Conservation (phyloP, 2,329 filamentous ascomycete genomes). For the Mollisia scopiformis region DNA sequence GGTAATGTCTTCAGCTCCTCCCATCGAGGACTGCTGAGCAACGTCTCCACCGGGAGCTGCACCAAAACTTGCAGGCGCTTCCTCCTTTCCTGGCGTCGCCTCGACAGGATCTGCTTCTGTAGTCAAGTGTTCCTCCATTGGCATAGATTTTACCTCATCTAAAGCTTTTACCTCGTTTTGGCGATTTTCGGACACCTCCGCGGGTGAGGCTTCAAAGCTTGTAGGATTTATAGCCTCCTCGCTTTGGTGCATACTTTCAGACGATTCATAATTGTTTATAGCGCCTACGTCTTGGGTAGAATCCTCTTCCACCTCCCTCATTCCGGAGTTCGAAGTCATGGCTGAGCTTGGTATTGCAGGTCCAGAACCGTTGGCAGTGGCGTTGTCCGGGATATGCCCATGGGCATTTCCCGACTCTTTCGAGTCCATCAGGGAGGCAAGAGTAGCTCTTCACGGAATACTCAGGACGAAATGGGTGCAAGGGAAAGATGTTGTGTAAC, state of each 20-base stretch:
- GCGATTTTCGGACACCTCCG: too few relatives aligned
- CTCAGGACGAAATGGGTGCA: neutral
- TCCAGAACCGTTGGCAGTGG: neutral
- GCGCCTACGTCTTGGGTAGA: neutral
- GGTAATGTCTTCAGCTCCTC: neutral
- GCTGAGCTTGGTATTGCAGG: neutral
- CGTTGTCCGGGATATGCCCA: neutral
- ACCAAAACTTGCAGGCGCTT: neutral
- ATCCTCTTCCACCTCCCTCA: neutral
- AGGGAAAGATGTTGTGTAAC: neutral
- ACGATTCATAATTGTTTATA: too few relatives aligned
- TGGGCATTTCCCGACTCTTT: neutral
- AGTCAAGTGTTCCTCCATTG: too few relatives aligned
- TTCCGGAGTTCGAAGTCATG: neutral
- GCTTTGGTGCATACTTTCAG: neutral
- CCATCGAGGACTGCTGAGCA: neutral
- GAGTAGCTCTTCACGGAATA: neutral
- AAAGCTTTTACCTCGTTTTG: too few relatives aligned
- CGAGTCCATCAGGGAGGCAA: neutral
- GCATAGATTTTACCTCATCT: too few relatives aligned
- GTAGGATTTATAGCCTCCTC: neutral
- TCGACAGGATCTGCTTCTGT: too few relatives aligned
- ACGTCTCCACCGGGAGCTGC: neutral
- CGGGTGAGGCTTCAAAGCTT: neutral
- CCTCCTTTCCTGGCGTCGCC: too few relatives aligned